Evolutionary conservation across 306 rosid genomes (phyloP).

Genomic region (Lithocarpus polystachyus): DNA sequence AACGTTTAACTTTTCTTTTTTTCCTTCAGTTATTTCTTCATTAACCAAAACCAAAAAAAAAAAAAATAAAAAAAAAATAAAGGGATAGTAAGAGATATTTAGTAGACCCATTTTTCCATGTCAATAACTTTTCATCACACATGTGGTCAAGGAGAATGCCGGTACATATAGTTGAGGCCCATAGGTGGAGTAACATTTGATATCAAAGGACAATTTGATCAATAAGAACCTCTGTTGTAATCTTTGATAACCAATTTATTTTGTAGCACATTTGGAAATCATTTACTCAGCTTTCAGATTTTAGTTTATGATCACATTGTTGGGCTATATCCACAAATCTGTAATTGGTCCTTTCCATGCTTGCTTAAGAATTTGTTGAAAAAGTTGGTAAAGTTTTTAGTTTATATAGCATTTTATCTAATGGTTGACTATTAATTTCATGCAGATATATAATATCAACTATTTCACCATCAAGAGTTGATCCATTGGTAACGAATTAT

Average conservation of each 20-base stretch:
- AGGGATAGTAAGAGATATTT: not conserved
- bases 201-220: not conserved
- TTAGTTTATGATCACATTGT: not conserved
- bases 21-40: not conserved
- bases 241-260: not conserved
- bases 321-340: not conserved
- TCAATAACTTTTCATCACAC: not conserved
- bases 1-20: not conserved
- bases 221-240: not conserved
- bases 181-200: not conserved
- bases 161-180: not conserved
- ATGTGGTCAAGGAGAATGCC: not conserved
- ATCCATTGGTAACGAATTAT: constrained; percentile 45
- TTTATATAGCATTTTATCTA: constrained; percentile 12
- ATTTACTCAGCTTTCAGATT: not conserved
- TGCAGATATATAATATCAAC: constrained; percentile 69
- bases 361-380: constrained; percentile 8
- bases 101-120: not conserved
- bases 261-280: not conserved
- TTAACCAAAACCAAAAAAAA: not conserved
- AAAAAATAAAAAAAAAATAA: not conserved
- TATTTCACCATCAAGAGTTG: constrained; percentile 71
- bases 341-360: not conserved
- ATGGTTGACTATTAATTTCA: constrained; percentile 13
- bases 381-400: not conserved